Evolutionary conservation across 805 yeast species (phyloP).

Genomic region (Starmerella geochares): DNA sequence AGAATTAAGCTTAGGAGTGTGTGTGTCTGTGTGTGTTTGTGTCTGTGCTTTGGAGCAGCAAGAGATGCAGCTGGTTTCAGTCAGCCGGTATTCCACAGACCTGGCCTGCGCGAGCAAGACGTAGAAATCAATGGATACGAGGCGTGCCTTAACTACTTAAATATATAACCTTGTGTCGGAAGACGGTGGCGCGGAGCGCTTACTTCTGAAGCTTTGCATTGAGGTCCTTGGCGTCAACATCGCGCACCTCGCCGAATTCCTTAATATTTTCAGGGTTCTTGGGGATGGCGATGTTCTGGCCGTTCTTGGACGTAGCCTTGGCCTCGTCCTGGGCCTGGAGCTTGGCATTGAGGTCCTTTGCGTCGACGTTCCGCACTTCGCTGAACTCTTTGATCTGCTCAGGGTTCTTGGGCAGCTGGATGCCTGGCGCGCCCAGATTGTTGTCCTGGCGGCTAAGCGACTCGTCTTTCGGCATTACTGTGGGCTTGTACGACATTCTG

Average conservation of each 20-base stretch:
- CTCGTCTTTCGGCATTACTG: conserved; percentile 31
- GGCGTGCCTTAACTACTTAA: too few species aligned
- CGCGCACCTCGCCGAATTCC: conserved; percentile 49
- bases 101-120: too few species aligned
- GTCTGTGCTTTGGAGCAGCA: too few species aligned
- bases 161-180: not conserved
- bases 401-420: conserved; percentile 52
- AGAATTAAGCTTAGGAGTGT: too few species aligned
- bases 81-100: too few species aligned
- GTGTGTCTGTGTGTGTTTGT: too few species aligned
- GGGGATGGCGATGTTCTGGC: conserved; percentile 48
- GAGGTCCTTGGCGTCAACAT: conserved; percentile 50
- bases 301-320: conserved; percentile 51
- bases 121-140: too few species aligned
- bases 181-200: not conserved
- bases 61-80: too few species aligned
- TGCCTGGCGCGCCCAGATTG: conserved; percentile 59
- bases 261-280: conserved; percentile 50
- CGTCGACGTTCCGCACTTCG: conserved; percentile 47
- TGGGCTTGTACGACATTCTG: conserved; percentile 24
- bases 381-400: conserved; percentile 54
- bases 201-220: conserved; percentile 32
- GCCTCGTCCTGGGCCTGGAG: conserved; percentile 19
- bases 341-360: conserved; percentile 44
- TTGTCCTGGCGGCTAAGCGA: conserved; percentile 12